Evolutionary conservation across 1,139 yeast genomes (phyloP).

Genomic region (Yamadazyma dendronema): DNA sequence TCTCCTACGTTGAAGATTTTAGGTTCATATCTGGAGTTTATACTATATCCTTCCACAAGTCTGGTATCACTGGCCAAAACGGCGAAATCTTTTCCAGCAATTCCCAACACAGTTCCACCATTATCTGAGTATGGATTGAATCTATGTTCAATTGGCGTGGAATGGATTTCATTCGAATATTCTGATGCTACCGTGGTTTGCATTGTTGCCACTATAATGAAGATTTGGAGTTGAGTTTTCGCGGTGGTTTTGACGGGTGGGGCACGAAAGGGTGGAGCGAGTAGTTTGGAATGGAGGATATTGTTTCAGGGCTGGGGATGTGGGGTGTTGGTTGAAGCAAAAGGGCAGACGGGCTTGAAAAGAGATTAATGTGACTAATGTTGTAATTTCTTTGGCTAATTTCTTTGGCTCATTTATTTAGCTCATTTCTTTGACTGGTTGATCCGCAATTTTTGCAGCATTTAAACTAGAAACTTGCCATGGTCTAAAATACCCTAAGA

Average conservation of each 20-base stretch:
- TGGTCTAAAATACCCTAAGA: too few species aligned
- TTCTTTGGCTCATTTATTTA: too few species aligned
- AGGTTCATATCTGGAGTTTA: slow-evolving; percentile 90
- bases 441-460: too few species aligned
- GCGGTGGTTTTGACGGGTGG: neutral
- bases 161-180: slow-evolving; percentile 50
- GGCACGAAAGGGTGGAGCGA: too few species aligned
- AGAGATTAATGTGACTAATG: too few species aligned
- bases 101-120: slow-evolving; percentile 97
- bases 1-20: slow-evolving; percentile 91
- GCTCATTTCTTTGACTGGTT: too few species aligned
- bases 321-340: too few species aligned
- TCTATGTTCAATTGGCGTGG: slow-evolving; percentile 82
- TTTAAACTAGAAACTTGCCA: too few species aligned
- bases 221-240: neutral
- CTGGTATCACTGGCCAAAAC: slow-evolving; percentile 98
- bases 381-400: too few species aligned
- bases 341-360: too few species aligned
- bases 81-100: slow-evolving; percentile 97
- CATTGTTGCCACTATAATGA: slow-evolving; percentile 15
- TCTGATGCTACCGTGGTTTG: slow-evolving; percentile 57
- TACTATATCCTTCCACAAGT: slow-evolving; percentile 90
- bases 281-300: too few species aligned
- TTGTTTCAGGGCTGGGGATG: too few species aligned
- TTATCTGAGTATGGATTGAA: slow-evolving; percentile 96